Evolutionary conservation across 495 filamentous ascomycete species (phyloP), one percentile per base, ranked within the genome.

Genomic region (Neurospora intermedia): DNA sequence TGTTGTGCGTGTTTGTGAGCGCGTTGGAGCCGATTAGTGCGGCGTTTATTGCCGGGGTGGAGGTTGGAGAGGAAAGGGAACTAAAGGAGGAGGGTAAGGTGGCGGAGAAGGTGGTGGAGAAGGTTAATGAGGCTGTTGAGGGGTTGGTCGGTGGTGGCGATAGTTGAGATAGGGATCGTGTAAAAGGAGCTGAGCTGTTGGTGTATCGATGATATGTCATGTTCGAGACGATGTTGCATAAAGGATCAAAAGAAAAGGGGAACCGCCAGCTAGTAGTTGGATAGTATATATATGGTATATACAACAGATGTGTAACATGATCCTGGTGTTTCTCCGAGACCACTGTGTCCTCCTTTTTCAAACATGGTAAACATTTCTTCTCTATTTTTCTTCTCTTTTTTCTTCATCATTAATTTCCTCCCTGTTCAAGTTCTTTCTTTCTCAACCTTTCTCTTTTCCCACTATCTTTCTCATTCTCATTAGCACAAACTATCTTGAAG

Each of bases 1-100:
- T 92, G 76, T 79, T 98, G 43, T 94, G 93, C 77, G 89, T 97
- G 6, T 99, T 98, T 81, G 95, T 99, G 54, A 92, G 94, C 2
- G 90, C 85, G 27, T 83, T 99, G 73, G 96, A 99, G 83, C 89
- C 91, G 43, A 85, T 97, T 40, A 95, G 93, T 74, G 94, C 92
- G 81, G 82, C 92, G 41, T 93, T 98, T 74, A 90, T 96, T 70
- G 87, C 89, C 9, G 95, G 95, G 0, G 89, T 97, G 13, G 90
- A 94, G 73, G 90, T 97, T 73, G 87, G 84, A 6, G 84, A 77
- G 39, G 74, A 31, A 1, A 10, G 15, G 9, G 54, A 66, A 15
- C 6, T 35, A 6, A 66, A 16, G 13, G 27, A 78, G 48, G 78
- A 72, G 43, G 69, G 39, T 15, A 73, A 69, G 69, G 74, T 74